Conservation (phyloP, 192 early-diverging fungal genomes). For the Backusella mclennaniae region DNA sequence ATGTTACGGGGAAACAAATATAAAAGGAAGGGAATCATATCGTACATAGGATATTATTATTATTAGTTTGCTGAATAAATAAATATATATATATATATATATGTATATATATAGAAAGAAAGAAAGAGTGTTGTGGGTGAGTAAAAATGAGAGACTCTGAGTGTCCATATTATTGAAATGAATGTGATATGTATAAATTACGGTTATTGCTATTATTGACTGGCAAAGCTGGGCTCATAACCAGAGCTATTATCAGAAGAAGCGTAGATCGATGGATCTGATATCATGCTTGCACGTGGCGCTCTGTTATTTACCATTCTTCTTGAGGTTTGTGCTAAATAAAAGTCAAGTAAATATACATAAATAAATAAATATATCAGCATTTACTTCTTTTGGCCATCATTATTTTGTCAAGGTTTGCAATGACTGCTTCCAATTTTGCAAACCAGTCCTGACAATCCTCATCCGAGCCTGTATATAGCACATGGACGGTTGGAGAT, state of each 20-base stretch:
- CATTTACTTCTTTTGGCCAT: neutral
- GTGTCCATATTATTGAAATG: neutral
- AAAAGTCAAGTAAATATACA: neutral
- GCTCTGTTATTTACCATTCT: constrained; percentile 1
- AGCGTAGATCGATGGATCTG: neutral
- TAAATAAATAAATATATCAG: neutral
- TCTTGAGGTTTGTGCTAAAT: neutral
- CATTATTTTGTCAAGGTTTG: constrained; percentile 8
- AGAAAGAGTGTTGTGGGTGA: neutral
- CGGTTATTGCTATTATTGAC: neutral
- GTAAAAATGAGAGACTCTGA: neutral
- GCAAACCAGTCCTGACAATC: constrained; percentile 28
- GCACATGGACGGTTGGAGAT: constrained; percentile 8
- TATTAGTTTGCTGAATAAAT: neutral
- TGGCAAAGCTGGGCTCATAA: neutral
- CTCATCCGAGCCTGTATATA: constrained; percentile 11
- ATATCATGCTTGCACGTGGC: neutral
- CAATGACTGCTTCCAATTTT: constrained; percentile 16
- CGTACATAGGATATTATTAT: neutral
- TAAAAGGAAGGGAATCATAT: neutral
- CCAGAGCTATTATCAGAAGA: neutral
- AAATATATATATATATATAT: neutral
- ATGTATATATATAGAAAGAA: neutral
- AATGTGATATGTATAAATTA: neutral
- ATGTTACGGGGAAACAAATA: neutral